phyloP scores from a whole-genome alignment of 1,139 yeast genomes.

The Arxiozyma heterogenica region DNA sequence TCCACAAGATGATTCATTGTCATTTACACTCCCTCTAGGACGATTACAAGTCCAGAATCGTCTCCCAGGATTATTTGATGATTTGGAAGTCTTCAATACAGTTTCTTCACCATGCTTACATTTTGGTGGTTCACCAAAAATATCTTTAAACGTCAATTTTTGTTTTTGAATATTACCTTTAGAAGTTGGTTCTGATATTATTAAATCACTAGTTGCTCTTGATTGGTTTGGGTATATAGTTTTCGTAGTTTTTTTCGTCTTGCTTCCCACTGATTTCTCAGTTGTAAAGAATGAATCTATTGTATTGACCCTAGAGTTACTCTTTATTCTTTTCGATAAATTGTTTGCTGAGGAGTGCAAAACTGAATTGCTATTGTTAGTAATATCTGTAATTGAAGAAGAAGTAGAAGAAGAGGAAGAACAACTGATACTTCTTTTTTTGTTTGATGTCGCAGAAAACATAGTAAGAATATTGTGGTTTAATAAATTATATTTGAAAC shows the following conservation, averaged over 20 bases:
- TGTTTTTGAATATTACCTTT: not conserved
- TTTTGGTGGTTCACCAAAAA: slow-evolving; percentile 37
- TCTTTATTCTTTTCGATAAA: not conserved
- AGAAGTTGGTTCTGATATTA: not conserved
- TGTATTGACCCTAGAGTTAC: slow-evolving; percentile 3
- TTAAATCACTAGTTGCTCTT: not conserved
- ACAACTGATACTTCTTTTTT: not conserved
- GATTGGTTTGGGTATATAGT: not conserved
- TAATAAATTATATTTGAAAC: slow-evolving; percentile 41
- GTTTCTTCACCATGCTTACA: slow-evolving; percentile 47
- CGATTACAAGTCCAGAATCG: slow-evolving; percentile 54
- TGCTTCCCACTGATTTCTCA: not conserved
- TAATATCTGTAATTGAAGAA: slow-evolving; percentile 36
- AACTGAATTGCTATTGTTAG: not conserved
- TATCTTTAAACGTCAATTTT: slow-evolving; percentile 8
- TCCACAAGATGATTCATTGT: slow-evolving; percentile 31
- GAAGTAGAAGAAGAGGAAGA: slow-evolving; percentile 24
- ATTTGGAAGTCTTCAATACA: slow-evolving; percentile 41
- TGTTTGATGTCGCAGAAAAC: slow-evolving; percentile 32
- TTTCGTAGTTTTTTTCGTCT: not conserved
- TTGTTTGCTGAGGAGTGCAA: not conserved
- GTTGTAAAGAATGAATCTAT: slow-evolving; percentile 13
- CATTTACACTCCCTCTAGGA: slow-evolving; percentile 27
- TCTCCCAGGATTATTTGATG: slow-evolving; percentile 40
- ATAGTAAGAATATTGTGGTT: slow-evolving; percentile 46